These are phyloP conservation scores for Parietichytrium sp. DNA, from an alignment of 108 stramenopile species.

Conservation along the genomic window DNA sequence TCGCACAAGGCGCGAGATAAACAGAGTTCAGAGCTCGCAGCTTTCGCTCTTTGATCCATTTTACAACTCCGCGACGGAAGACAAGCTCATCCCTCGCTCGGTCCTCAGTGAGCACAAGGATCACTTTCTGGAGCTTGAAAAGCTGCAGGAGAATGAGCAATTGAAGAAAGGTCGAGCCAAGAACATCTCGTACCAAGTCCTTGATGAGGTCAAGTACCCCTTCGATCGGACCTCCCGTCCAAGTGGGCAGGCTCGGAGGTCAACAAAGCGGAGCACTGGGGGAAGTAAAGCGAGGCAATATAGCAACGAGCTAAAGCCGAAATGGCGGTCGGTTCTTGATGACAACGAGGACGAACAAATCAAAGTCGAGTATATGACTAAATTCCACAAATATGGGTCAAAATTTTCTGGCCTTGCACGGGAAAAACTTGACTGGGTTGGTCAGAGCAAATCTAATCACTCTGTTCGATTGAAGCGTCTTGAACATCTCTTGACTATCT, in stretches of 20 bases:
- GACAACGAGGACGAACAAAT: conserved; percentile 21
- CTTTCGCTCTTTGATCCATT: conserved; percentile 1
- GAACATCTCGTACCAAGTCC: neutral
- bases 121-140: neutral
- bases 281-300: too few species aligned
- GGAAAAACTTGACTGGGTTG: neutral
- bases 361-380: neutral
- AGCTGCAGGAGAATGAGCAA: neutral
- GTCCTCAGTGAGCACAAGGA: neutral
- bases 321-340: neutral
- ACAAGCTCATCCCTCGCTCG: neutral
- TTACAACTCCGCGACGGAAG: neutral
- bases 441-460: neutral
- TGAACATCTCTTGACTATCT: neutral
- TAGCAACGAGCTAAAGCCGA: neutral
- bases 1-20: too few species aligned
- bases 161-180: neutral
- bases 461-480: neutral
- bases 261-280: too few species aligned
- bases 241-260: too few species aligned
- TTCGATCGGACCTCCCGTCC: neutral
- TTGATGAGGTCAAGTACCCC: neutral
- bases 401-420: neutral
- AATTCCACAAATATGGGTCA: neutral
- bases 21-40: too few species aligned